Evolutionary conservation across 192 early-diverging fungal species (phyloP), one percentile per base, ranked within the genome.

Genomic region (Coemansia sp.): DNA sequence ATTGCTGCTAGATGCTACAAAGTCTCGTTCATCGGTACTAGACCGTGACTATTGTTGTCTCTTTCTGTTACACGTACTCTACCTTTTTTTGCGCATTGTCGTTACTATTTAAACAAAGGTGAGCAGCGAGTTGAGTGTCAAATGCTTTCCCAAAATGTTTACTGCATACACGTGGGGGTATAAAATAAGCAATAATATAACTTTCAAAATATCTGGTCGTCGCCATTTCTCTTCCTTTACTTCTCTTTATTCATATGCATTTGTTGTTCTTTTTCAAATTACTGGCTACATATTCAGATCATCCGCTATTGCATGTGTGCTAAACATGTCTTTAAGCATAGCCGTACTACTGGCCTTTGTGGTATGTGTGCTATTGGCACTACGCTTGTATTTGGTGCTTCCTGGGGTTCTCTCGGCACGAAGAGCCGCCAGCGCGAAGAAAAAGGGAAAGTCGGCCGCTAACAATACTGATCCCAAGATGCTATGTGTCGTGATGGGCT

Each of bases 401-500:
- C 81, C 81, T 1, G 25, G 64, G 17, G 75, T 83, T 38, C 42
- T 42, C 22, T 49, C 59, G 10, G 22, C 50, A 53, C 54, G 55
- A 68, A 54, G 40, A 38, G 7, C 48, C 13, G 65, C 53, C 12
- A 64, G 45, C 42, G 40, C 42, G 20, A 61, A 61, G 25, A 49
- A 63, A 62, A 78, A 75, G 48, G 75, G 75, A 60, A 78, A 77
- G 40, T 60, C 72, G 1, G 55, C 54, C 4, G 46, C 62, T 0
- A 53, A 41, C 9, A 49, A 41, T 46, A 32, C 46, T 8, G 42
- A 60, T 22, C 37, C 69, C 17, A 82, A 64, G 58, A 62, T 64
- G 43, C 65, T 83, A 2, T 83, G 81, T 43, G 59, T 83, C 13
- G 73, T 83, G 38, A 58, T 83, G 17, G 81, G 81, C 0, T 83